Evolutionary conservation across 768 basidiomycete species (phyloP).

Genomic region (Boletellus emodensis): DNA sequence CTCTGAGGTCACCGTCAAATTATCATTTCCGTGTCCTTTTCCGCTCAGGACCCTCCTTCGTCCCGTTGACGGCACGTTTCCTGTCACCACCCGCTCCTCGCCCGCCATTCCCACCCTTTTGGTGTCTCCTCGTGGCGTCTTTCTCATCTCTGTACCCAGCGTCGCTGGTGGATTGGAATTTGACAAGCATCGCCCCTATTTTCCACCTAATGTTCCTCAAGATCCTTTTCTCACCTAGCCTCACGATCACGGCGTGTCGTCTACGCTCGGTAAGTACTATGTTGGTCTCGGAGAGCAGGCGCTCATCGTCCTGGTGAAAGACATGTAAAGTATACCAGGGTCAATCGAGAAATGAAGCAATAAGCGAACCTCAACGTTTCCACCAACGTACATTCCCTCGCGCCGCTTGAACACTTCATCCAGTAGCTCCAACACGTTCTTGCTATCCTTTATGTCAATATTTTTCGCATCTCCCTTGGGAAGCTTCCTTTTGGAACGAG

Average conservation of each 20-base stretch:
- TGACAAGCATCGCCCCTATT: constrained; percentile 5
- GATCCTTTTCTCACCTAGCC: constrained; percentile 78
- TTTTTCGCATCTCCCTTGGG: constrained; percentile 58
- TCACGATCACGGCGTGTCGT: constrained; percentile 63
- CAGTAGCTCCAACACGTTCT: constrained; percentile 42
- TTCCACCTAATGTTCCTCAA: constrained; percentile 34
- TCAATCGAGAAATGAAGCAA: neutral
- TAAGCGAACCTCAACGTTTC: constrained; percentile 39
- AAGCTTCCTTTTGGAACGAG: constrained; percentile 58
- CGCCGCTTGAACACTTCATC: constrained; percentile 48
- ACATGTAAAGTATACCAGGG: neutral
- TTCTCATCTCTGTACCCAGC: neutral
- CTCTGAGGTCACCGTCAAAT: neutral
- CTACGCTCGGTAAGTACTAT: constrained; percentile 40
- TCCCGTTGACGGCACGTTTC: constrained; percentile 15
- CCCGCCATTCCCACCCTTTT: neutral
- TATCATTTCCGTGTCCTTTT: constrained; percentile 22
- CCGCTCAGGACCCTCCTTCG: constrained; percentile 3
- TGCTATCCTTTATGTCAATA: constrained; percentile 3
- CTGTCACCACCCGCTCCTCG: neutral
- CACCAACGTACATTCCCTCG: constrained; percentile 36
- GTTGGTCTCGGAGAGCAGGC: constrained; percentile 28
- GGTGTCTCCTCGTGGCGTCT: neutral
- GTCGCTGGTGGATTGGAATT: neutral
- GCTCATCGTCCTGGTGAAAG: constrained; percentile 46